Base-by-base conservation (phyloP, 805 yeast species). In the Saturnispora galanensis region DNA sequence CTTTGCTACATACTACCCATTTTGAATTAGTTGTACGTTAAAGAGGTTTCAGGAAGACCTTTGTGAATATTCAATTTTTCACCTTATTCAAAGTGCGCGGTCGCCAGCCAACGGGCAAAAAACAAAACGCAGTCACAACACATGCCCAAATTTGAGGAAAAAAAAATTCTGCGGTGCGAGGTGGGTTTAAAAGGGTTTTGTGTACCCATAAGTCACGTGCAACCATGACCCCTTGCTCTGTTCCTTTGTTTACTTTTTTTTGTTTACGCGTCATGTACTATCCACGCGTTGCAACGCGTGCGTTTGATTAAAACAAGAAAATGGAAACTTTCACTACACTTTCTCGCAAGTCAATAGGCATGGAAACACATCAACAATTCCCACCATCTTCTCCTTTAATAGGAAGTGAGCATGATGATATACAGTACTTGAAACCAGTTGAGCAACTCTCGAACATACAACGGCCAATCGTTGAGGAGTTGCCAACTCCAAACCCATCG, bases 401-500 rank as follows among this genome's bases (percentile, higher is more conserved):
- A 7, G 44, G 48, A 12, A 35, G 32, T 21, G 50, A 49, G 10
- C 26, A 28, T 33, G 44, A 41, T 34, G 28, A 34, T 21, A 15
- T 13, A 7, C 12, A 28, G 11, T 13, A 30, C 26, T 5, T 21
- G 26, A 21, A 21, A 21, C 26, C 26, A 21, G 26, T 21, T 6
- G 26, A 21, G 26, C 26, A 21, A 21, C 26, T 8, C 26, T 8
- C 8, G 4, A 6, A 8, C 8, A 21, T 21, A 8, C 26, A 21
- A 8, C 8, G 26, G 8, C 26, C 26, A 21, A 21, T 21, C 8
- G 34, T 28, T 31, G 39, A 48, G 18, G 67, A 67, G 9, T 79
- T 78, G 53, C 85, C 86, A 10, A 81, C 88, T 1, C 90, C 90
- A 16, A 74, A 78, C 51, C 88, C 90, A 0, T 80, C 87, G 1